These are phyloP conservation scores for Sporothrix curviconia DNA, from an alignment of 2,329 filamentous ascomycete genomes.

Conservation along the genomic window DNA sequence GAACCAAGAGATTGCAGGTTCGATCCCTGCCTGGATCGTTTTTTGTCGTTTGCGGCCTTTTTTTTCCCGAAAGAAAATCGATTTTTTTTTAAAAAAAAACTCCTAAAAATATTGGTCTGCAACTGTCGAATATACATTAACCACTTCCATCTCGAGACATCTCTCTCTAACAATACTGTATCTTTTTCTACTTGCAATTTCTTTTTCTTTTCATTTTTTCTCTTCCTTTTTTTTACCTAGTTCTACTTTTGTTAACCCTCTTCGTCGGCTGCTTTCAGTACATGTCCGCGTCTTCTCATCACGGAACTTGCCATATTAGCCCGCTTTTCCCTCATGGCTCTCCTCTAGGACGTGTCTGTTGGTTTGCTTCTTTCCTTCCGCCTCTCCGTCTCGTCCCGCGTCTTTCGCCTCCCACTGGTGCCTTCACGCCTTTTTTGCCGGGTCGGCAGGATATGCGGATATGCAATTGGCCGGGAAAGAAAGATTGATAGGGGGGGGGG, in stretches of 20 bases:
- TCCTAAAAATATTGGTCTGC: too few relatives aligned
- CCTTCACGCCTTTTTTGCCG: background rate
- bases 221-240: background rate
- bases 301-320: too few relatives aligned
- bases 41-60: background rate
- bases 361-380: background rate
- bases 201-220: too few relatives aligned
- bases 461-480: background rate
- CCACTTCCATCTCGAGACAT: background rate
- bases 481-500: too few relatives aligned
- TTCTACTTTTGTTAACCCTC: background rate
- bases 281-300: background rate
- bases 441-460: background rate
- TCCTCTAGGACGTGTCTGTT: too few relatives aligned
- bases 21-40: slow-evolving; percentile 29
- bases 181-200: background rate
- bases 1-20: slow-evolving; percentile 34
- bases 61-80: background rate
- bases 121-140: background rate
- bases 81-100: background rate
- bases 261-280: background rate
- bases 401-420: background rate
- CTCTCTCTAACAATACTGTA: background rate
- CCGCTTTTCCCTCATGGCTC: too few relatives aligned
- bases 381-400: background rate